Conservation (phyloP, 495 filamentous ascomycete species). For the Penicillium herquei region DNA sequence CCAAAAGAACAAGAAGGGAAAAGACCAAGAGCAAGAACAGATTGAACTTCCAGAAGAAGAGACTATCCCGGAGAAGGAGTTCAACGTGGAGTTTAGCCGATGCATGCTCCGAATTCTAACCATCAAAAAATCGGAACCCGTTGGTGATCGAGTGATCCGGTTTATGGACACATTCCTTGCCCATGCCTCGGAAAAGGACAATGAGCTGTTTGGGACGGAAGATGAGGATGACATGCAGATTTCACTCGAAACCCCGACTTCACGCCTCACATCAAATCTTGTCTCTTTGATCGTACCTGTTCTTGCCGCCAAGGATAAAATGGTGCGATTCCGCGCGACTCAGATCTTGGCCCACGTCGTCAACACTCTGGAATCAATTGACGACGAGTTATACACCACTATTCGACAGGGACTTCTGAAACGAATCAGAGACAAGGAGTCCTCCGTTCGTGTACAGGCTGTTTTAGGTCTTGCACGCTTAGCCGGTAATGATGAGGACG, state of each 20-base stretch:
- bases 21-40: conserved; percentile 35
- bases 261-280: conserved; percentile 71
- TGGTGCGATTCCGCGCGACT: conserved; percentile 83
- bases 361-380: conserved; percentile 86
- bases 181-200: conserved; percentile 76
- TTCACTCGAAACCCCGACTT: conserved; percentile 76
- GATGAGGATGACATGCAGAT: conserved; percentile 53
- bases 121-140: conserved; percentile 89
- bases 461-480: conserved; percentile 83
- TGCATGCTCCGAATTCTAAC: conserved; percentile 78
- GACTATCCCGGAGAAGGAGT: conserved; percentile 76
- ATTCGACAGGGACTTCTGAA: conserved; percentile 73
- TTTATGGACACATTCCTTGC: conserved; percentile 84
- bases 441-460: conserved; percentile 89
- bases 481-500: conserved; percentile 76
- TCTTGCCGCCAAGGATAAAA: conserved; percentile 81
- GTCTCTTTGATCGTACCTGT: conserved; percentile 67
- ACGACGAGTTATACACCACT: conserved; percentile 83
- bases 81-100: conserved; percentile 78
- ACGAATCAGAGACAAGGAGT: conserved; percentile 88
- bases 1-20: conserved; percentile 45
- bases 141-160: conserved; percentile 78
- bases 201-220: conserved; percentile 42
- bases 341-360: conserved; percentile 86
- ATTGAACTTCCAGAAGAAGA: conserved; percentile 44